Base-by-base conservation (phyloP, 116 monocot species). In the Zostera marina region DNA sequence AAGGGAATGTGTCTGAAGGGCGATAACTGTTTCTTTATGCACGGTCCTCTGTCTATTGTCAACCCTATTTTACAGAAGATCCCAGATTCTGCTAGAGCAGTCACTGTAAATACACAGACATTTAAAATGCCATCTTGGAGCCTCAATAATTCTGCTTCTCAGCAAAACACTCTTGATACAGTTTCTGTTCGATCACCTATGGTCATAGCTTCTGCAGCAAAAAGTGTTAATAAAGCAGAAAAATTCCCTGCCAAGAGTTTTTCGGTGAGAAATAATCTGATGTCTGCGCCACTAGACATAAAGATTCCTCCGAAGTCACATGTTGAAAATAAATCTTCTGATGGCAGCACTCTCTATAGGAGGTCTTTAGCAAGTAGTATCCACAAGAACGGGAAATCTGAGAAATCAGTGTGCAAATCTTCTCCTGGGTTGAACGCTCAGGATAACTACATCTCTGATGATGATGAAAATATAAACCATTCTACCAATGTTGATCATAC, bases 401-500 rank as follows among this genome's bases (percentile, higher is more conserved):
- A 79, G 47, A 79, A 82, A 15, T 75, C 63, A 62, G 59, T 75
- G 44, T 38, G 60, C 7, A 83, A 92, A 56, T 76, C 75, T 22
- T 82, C 82, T 49, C 76, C 82, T 49, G 86, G 86, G 49, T 82
- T 82, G 63, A 82, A 79, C 75, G 91, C 81, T 44, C 78, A 32
- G 32, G 32, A 32, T 32, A 76, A 22, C 72, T 79, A 10, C 73
- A 77, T 53, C 59, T 62, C 19, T 65, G 32, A 32, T 32, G 32
- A 68, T 9, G 67, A 71, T 53, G 61, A 70, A 73, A 77, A 74
- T 26, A 69, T 66, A 0, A 69, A 52, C 15, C 22, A 2, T 39
- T 66, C 63, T 0, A 32, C 63, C 65, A 70, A 72, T 57, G 58
- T 64, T 67, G 71, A 1, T 44, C 51, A 60, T 43, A 10, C 73